Conservation (phyloP, 371 early-diverging fungal species). For the Phascolomyces articulosus region DNA sequence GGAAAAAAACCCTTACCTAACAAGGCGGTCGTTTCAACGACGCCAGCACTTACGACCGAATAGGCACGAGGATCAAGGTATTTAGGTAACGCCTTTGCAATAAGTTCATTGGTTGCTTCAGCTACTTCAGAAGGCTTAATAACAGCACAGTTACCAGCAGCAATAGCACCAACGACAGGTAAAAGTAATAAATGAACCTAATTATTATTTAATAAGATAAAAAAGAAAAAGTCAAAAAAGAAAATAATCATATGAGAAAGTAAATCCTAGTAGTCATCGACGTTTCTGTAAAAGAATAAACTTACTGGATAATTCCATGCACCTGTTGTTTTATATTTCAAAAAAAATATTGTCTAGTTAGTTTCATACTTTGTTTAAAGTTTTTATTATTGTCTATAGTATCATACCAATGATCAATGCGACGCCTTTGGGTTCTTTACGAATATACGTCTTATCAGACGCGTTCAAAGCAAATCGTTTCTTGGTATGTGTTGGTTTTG, state of each 20-base stretch:
- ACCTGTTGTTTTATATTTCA: conserved; percentile 20
- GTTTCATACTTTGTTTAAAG: neutral
- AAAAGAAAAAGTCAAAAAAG: neutral
- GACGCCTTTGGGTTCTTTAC: conserved; percentile 77
- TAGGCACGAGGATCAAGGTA: conserved; percentile 77
- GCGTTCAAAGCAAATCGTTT: conserved; percentile 42
- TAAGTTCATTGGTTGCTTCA: conserved; percentile 61
- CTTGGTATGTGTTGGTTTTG: conserved; percentile 26
- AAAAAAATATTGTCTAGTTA: neutral
- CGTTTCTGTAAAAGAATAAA: neutral
- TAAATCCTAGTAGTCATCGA: too few species aligned
- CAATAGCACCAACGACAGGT: conserved; percentile 89
- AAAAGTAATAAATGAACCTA: conserved; percentile 63
- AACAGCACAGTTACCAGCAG: conserved; percentile 87
- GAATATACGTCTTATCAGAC: conserved; percentile 47
- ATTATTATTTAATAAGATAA: neutral
- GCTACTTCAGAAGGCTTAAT: conserved; percentile 93
- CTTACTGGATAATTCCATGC: conserved; percentile 92
- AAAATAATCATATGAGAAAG: too few species aligned
- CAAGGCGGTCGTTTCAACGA: conserved; percentile 70
- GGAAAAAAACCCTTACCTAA: conserved; percentile 42
- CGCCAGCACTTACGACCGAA: conserved; percentile 79
- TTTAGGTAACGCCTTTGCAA: conserved; percentile 65
- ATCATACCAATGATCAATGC: conserved; percentile 74
- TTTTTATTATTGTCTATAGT: too few species aligned